A percentile compares a stretch with the other conserved stretches of the same genome.
phyloP scores from a whole-genome alignment of 2,329 filamentous ascomycete species.

The Fusarium caatingaense region DNA sequence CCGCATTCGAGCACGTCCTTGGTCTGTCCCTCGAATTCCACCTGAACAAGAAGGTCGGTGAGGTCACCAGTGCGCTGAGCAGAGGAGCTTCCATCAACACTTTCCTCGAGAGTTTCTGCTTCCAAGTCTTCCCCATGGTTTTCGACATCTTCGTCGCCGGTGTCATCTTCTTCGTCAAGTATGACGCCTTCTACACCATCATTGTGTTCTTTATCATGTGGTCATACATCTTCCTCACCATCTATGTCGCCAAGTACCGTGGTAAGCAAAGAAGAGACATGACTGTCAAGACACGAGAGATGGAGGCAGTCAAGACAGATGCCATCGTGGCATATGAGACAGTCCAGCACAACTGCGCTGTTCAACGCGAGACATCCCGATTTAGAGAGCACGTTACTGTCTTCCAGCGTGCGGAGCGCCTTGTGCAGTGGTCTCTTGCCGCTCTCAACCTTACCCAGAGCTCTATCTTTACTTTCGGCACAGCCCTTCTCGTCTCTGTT shows the following conservation, averaged over 20 bases:
- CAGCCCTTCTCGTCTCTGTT: conserved; percentile 69
- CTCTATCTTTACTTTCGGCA: conserved; percentile 70
- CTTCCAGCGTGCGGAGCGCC: conserved; percentile 58
- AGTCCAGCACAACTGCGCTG: conserved; percentile 73
- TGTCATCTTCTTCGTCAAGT: conserved; percentile 58
- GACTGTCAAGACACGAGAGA: conserved; percentile 57
- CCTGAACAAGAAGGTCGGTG: conserved; percentile 62
- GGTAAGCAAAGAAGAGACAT: conserved; percentile 58
- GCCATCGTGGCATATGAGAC: conserved; percentile 64
- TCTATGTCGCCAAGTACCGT: conserved; percentile 62
- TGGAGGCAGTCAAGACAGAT: conserved; percentile 62
- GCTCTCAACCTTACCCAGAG: conserved; percentile 71
- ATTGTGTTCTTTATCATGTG: conserved; percentile 62
- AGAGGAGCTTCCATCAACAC: conserved; percentile 61
- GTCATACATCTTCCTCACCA: conserved; percentile 62
- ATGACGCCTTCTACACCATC: conserved; percentile 61
- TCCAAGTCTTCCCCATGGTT: conserved; percentile 63
- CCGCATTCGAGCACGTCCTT: conserved; percentile 61
- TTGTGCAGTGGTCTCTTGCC: conserved; percentile 46
- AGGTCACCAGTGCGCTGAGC: conserved; percentile 62
- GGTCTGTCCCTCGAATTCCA: conserved; percentile 63
- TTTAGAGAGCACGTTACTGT: conserved; percentile 64
- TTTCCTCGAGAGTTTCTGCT: conserved; percentile 61
- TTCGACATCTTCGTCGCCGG: conserved; percentile 62
- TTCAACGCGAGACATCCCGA: conserved; percentile 67